Evolutionary conservation across 495 filamentous ascomycete genomes (phyloP).

Genomic region (Penicillium atrosanguineum): DNA sequence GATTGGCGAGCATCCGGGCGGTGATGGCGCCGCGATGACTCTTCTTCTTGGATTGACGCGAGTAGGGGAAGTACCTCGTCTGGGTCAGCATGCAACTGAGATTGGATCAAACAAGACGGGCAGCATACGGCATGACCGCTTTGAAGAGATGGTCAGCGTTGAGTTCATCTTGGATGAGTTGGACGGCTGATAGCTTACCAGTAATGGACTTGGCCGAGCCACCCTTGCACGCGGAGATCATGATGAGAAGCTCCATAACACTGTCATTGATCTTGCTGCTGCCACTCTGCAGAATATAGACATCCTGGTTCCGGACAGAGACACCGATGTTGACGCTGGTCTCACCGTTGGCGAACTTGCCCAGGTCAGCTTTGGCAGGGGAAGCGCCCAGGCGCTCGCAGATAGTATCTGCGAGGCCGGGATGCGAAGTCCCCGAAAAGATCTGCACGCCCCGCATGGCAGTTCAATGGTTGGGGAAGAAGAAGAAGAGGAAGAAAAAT

Average conservation of each 20-base stretch:
- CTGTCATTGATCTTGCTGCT: slow-evolving; percentile 97
- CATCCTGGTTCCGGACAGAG: slow-evolving; percentile 95
- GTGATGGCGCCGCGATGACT: slow-evolving; percentile 95
- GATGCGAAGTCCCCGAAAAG: slow-evolving; percentile 71
- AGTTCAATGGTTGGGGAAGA: slow-evolving; percentile 6
- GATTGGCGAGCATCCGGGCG: slow-evolving; percentile 93
- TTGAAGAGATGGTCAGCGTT: slow-evolving; percentile 39
- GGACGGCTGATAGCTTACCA: slow-evolving; percentile 53
- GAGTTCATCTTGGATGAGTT: neutral
- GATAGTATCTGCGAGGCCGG: slow-evolving; percentile 64
- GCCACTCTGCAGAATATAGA: slow-evolving; percentile 97
- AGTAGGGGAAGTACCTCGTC: slow-evolving; percentile 90
- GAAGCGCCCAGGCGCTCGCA: slow-evolving; percentile 69
- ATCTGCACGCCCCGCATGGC: slow-evolving; percentile 67
- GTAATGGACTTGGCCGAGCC: slow-evolving; percentile 97
- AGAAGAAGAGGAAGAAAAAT: slow-evolving; percentile 11
- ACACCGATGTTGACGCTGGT: slow-evolving; percentile 91
- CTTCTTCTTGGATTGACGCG: slow-evolving; percentile 98
- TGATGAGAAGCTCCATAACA: slow-evolving; percentile 97
- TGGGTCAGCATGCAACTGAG: slow-evolving; percentile 43
- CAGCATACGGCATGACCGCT: slow-evolving; percentile 85
- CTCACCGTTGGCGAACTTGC: slow-evolving; percentile 86
- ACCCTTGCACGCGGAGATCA: slow-evolving; percentile 98
- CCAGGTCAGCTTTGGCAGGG: slow-evolving; percentile 60
- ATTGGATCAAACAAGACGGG: slow-evolving; percentile 33